A percentile compares a stretch with the other conserved stretches of the same genome.
phyloP scores from a whole-genome alignment of 805 yeast genomes.

The Teunomyces aglyptinius region DNA sequence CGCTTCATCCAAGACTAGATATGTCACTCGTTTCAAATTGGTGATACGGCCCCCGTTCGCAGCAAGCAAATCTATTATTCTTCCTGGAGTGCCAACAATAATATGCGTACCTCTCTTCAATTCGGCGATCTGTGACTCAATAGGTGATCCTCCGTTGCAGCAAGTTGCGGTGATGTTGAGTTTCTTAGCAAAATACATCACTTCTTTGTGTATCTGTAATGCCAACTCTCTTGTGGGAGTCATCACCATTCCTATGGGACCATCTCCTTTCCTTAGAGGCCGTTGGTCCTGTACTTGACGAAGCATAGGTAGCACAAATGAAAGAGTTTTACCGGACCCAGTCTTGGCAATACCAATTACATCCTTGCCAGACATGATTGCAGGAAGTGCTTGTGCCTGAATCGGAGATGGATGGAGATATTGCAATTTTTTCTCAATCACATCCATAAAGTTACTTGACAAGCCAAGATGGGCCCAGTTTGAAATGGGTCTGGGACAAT shows the following conservation, averaged over 20 bases:
- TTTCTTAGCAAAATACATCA: constrained; percentile 53
- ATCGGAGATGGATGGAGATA: constrained; percentile 78
- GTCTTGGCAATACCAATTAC: constrained; percentile 94
- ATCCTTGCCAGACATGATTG: constrained; percentile 86
- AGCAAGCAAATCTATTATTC: constrained; percentile 83
- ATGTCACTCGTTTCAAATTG: constrained; percentile 66
- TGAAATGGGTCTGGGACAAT: constrained; percentile 61
- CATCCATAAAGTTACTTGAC: constrained; percentile 53
- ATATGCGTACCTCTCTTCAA: constrained; percentile 76
- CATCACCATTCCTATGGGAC: constrained; percentile 76
- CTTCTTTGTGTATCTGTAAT: constrained; percentile 71
- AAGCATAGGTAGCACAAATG: constrained; percentile 80
- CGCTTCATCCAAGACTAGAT: constrained; percentile 91
- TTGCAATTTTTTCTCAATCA: constrained; percentile 48
- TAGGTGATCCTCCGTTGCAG: constrained; percentile 88
- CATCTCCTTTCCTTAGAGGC: constrained; percentile 45
- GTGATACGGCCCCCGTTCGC: constrained; percentile 79
- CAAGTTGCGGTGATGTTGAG: constrained; percentile 59
- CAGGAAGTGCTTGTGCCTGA: constrained; percentile 88
- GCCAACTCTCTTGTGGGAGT: constrained; percentile 95
- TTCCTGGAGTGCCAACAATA: constrained; percentile 91
- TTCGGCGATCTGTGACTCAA: constrained; percentile 77
- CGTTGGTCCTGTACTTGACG: constrained; percentile 80
- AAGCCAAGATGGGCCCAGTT: constrained; percentile 84
- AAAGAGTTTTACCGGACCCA: constrained; percentile 93